Evolutionary conservation across 345 rosid species (phyloP).

Genomic region (Euphorbia lathyris): DNA sequence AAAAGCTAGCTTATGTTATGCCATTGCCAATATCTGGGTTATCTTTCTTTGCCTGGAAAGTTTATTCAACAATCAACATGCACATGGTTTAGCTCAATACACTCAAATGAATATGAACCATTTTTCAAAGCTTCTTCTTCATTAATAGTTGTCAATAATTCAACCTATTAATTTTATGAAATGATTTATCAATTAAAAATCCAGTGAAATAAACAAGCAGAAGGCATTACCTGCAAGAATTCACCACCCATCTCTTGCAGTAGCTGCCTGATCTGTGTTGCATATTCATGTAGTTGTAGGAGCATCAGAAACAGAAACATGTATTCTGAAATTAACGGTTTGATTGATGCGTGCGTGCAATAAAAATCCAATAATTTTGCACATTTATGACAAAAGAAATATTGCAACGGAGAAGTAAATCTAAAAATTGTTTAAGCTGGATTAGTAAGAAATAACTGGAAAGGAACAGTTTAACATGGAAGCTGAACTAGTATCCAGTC

Average conservation of each 20-base stretch:
- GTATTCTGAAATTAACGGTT: background rate
- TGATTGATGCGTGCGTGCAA: background rate
- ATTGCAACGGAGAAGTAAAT: no score
- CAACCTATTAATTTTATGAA: background rate
- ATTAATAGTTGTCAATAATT: no score
- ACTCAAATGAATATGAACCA: background rate
- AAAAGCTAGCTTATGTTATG: no score
- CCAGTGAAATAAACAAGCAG: background rate
- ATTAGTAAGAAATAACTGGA: no score
- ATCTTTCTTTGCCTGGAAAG: background rate
- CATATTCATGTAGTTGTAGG: slow-evolving; percentile 2
- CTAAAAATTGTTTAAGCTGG: no score
- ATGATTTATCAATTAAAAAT: background rate
- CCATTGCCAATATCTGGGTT: no score
- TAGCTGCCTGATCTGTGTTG: slow-evolving; percentile 55
- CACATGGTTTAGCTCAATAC: background rate
- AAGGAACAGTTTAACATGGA: no score
- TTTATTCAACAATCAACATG: background rate
- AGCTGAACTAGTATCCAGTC: background rate
- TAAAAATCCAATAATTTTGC: no score
- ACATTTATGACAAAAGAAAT: no score
- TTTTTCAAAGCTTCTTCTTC: background rate
- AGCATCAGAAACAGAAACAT: background rate
- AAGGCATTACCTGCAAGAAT: slow-evolving; percentile 63
- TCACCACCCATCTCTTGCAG: slow-evolving; percentile 77